Evolutionary conservation across 176 grass and related monocot species (phyloP).

Genomic region (Metroxylon sagu): DNA sequence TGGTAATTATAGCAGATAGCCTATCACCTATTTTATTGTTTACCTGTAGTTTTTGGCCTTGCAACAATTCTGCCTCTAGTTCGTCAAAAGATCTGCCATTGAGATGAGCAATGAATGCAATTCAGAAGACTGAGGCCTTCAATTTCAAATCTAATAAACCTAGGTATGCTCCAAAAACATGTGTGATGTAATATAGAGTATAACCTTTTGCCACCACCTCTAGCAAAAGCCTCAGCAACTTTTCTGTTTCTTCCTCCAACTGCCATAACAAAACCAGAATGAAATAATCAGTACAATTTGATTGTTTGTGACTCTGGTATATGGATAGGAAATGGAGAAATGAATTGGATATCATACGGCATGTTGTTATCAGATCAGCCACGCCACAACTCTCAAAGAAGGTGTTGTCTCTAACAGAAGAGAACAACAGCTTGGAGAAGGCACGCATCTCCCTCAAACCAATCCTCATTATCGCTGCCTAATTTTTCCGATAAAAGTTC

Average conservation of each 20-base stretch:
- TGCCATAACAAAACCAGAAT: constrained; percentile 18
- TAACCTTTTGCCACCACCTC: constrained; percentile 77
- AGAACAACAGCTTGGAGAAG: constrained; percentile 81
- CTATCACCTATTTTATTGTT: constrained; percentile 12
- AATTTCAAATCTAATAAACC: not conserved
- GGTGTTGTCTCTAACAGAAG: constrained; percentile 84
- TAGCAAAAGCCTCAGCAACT: constrained; percentile 93
- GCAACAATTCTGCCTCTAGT: constrained; percentile 77
- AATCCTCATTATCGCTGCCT: constrained; percentile 96
- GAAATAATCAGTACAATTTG: too few relatives aligned
- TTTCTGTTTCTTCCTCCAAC: constrained; percentile 88
- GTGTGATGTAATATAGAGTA: constrained; percentile 17
- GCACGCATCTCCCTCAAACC: constrained; percentile 84
- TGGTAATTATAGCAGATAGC: not conserved
- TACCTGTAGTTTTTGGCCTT: constrained; percentile 92
- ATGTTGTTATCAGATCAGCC: constrained; percentile 87
- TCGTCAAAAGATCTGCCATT: constrained; percentile 69
- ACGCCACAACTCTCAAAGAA: constrained; percentile 99
- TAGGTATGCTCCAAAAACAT: constrained; percentile 14
- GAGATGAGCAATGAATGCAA: constrained; percentile 2
- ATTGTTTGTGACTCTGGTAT: too few relatives aligned
- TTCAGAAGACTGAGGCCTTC: constrained; percentile 1
- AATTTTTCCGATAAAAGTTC: constrained; percentile 14
- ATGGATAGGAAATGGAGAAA: too few relatives aligned
- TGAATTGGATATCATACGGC: constrained; percentile 39